Evolutionary conservation across 768 basidiomycete species (phyloP), one percentile per base, ranked within the genome.

Genomic region (Tremella mesenterica): DNA sequence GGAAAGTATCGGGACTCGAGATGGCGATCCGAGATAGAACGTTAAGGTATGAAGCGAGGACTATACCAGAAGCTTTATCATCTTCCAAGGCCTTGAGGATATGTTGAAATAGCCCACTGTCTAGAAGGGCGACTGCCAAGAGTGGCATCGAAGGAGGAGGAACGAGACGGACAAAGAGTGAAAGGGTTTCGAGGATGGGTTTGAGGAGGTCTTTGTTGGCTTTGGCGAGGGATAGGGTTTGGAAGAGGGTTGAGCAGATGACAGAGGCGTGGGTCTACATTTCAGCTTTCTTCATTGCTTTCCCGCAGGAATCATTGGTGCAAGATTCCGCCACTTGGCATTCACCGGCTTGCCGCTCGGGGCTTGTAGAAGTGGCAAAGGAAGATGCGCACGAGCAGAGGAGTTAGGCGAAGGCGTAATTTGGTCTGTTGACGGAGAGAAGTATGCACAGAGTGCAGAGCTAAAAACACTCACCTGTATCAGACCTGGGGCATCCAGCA

Each of bases 11-110:
- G 6, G 71, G 57, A 44, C 70, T 63, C 12, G 52, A 47, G 31
- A 73, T 53, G n/a, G 67, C 67, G 16, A 73, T 66, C 8, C 71
- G 53, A 25, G 63, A 50, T 13, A 73, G 45, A 10, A 66, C 54
- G 14, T 67, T 60, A 7, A 71, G 63, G 31, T 73, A 66, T 3
- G 65, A 63, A 23, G 69, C 71, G 3, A 73, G 59, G 21, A 68
- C 63, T 2, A 64, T 27, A 1, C 71, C 71, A 13, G 67, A 63
- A 5, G 69, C 65, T 53, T 73, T 73, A 39, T 71, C 69, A 28
- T 71, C 65, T 28, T 73, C 71, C n/a, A 73, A 56, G 7, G 65
- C 62, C 1, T 57, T 56, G 20, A 66, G 58, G 39, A 69, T 60
- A 31, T 61, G 57, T 47, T 61, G 60, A 54, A 71, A 69, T 18